Base-by-base conservation (phyloP, 129 eudicot species). In the Deinandra increscens region DNA sequence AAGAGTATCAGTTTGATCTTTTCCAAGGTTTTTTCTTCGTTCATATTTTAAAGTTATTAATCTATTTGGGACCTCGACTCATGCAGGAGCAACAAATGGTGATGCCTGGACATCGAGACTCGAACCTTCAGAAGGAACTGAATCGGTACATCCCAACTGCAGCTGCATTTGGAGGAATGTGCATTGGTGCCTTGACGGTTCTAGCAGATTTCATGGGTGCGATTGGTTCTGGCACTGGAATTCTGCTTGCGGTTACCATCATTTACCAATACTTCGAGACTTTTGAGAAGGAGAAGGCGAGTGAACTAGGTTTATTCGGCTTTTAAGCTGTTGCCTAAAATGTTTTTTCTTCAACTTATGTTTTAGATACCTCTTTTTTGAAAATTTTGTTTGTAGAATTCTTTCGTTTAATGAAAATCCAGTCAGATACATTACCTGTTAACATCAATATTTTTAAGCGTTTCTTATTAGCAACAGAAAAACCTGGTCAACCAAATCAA, bases 31-130 rank as follows among this genome's bases (percentile, higher is more conserved):
- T 19, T 19, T 18, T 50, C 3, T 53, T 10, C 5, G 0, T 3
- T 10, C 29, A 8, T 8, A n/a, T 23, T 7, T 29, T 43, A 46
- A 12, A 45, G 29, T 38, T 39, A 23, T 14, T 43, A 42, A 75
- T 55, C 19, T 3, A 15, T 75, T 22, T 51, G 64, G 51, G 54
- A 29, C 36, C 14, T 55, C 6, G n/a, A 59, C 18, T 7, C 3
- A 0, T 43, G 17, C 68, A 78, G 86, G 83, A 82, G 33, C 83
- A 82, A 82, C 80, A 69, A 73, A 78, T 82, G 83, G 78, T 74
- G 80, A 82, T 82, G 80, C 86, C 86, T 6, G 86, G 86, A 13
- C 83, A 78, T 14, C 38, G 81, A 17, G 81, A 78, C 60, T 70
- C 81, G 6, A 78, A 78, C 60, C 76, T 78, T 9, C 81, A 78